Conservation (phyloP, 805 yeast genomes). For the Monosporozyma aerobia region DNA sequence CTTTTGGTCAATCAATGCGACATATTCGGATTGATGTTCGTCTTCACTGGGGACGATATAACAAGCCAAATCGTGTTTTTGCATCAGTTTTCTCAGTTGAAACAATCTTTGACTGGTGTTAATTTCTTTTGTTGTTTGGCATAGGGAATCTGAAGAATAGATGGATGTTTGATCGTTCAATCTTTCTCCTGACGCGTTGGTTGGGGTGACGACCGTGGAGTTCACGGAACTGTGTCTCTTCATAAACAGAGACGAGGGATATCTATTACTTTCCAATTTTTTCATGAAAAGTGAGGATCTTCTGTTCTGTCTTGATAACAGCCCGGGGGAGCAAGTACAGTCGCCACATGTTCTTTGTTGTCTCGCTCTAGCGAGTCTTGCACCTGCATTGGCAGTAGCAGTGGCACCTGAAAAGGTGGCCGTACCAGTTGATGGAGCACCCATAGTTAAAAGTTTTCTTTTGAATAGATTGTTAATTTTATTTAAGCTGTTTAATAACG, state of each 20-base stretch:
- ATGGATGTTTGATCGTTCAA: constrained; percentile 24
- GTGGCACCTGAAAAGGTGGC: neutral
- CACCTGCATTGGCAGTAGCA: neutral
- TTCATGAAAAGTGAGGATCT: constrained; percentile 41
- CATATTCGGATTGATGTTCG: constrained; percentile 89
- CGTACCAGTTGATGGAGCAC: constrained; percentile 2
- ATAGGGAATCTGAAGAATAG: constrained; percentile 33
- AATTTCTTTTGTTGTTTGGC: constrained; percentile 34
- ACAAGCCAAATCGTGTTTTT: constrained; percentile 51
- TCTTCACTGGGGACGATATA: constrained; percentile 83
- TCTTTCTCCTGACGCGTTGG: neutral
- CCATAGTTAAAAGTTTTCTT: neutral
- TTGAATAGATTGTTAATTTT: too few relatives aligned
- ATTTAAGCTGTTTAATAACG: too few relatives aligned
- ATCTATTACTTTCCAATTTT: constrained; percentile 21
- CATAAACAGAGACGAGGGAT: neutral
- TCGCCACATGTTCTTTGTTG: constrained; percentile 50
- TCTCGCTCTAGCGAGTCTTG: constrained; percentile 19
- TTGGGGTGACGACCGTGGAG: neutral
- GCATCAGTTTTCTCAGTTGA: constrained; percentile 57
- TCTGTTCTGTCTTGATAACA: constrained; percentile 58
- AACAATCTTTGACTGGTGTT: constrained; percentile 54
- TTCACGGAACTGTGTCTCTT: neutral
- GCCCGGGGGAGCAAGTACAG: constrained; percentile 81
- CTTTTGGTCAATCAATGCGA: constrained; percentile 71